Evolutionary conservation across 768 basidiomycete genomes (phyloP).

Genomic region (Vishniacozyma victoriae): DNA sequence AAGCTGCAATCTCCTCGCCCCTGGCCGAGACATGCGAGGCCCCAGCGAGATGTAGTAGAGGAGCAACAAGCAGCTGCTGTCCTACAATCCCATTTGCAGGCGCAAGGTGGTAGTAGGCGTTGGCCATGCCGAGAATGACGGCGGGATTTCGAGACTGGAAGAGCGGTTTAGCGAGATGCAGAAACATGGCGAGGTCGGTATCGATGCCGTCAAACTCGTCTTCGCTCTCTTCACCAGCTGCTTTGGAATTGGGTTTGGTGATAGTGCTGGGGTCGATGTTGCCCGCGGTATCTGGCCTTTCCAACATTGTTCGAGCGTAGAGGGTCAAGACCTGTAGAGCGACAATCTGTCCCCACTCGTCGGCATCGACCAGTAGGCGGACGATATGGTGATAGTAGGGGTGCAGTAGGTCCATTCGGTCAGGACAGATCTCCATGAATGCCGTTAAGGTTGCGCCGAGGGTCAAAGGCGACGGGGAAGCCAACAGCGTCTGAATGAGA

Average conservation of each 20-base stretch:
- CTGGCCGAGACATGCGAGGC: constrained; percentile 44
- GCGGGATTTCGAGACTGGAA: constrained; percentile 84
- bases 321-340: constrained; percentile 69
- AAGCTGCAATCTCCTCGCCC: constrained; percentile 62
- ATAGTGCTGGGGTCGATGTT: constrained; percentile 51
- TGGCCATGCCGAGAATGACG: constrained; percentile 70
- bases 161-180: constrained; percentile 66
- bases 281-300: constrained; percentile 35
- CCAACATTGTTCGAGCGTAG: constrained; percentile 80
- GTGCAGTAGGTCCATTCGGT: constrained; percentile 79
- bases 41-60: constrained; percentile 68
- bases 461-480: constrained; percentile 77
- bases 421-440: constrained; percentile 80
- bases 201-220: constrained; percentile 53
- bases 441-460: constrained; percentile 80
- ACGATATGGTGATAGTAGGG: constrained; percentile 80
- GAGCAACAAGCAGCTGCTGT: constrained; percentile 57
- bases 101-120: constrained; percentile 67
- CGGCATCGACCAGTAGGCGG: constrained; percentile 75
- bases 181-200: constrained; percentile 65
- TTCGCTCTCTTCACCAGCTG: constrained; percentile 51
- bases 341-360: constrained; percentile 93
- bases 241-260: not conserved
- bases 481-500: constrained; percentile 47
- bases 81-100: constrained; percentile 46